Percentiles rank a stretch among this genome's conserved stretches.
These are phyloP conservation scores for Termitomyces sp. DNA, from an alignment of 768 basidiomycete species.

Conservation along the genomic window DNA sequence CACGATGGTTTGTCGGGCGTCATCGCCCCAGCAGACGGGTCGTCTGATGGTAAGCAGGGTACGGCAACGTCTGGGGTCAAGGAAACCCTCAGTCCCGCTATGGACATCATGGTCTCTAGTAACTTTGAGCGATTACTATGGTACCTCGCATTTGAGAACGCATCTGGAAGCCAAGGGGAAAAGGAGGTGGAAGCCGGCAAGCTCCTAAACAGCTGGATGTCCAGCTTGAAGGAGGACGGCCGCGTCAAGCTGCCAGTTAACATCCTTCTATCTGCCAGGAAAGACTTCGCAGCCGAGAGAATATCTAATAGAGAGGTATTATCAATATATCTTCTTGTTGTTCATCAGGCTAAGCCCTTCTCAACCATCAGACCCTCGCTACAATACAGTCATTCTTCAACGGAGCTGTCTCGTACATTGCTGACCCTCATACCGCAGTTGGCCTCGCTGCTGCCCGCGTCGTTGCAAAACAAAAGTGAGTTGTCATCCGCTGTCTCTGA, in stretches of 20 bases:
- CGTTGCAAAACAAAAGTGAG: conserved; percentile 59
- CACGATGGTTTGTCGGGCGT: conserved; percentile 22
- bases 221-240: conserved; percentile 73
- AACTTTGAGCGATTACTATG: conserved; percentile 96
- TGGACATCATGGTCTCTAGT: conserved; percentile 97
- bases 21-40: conserved; percentile 42
- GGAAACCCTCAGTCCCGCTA: conserved; percentile 94
- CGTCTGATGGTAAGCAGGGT: conserved; percentile 51
- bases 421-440: conserved; percentile 96
- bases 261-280: conserved; percentile 68
- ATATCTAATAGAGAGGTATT: conserved; percentile 79
- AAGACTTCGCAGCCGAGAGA: conserved; percentile 86
- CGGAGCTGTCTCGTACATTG: conserved; percentile 66
- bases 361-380: conserved; percentile 63
- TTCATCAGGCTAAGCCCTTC: not conserved
- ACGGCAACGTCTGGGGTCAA: conserved; percentile 63
- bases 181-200: conserved; percentile 50
- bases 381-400: conserved; percentile 72
- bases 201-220: conserved; percentile 84
- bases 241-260: conserved; percentile 66
- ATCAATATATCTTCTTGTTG: not conserved
- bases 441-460: conserved; percentile 74
- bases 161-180: conserved; percentile 29
- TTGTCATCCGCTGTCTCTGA: not conserved
- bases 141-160: conserved; percentile 85